Percentiles rank a stretch among this genome's conserved stretches.
Evolutionary conservation across 345 rosid genomes (phyloP).

Genomic region (Arabidopsis arenosa): DNA sequence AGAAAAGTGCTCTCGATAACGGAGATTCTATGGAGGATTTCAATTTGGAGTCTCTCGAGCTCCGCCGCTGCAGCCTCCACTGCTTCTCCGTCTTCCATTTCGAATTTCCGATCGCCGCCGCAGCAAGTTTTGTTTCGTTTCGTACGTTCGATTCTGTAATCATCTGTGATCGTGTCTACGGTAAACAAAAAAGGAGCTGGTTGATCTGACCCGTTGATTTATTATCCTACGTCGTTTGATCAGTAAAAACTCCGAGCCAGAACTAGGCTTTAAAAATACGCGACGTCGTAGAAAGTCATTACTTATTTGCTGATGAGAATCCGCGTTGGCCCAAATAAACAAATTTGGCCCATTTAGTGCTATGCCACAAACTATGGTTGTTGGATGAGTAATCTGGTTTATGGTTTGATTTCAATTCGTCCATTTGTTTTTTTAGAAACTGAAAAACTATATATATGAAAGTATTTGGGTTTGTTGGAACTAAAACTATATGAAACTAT

Average conservation of each 20-base stretch:
- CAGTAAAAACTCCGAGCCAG: neutral
- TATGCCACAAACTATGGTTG: too few species aligned
- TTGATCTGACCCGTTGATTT: constrained; percentile 28
- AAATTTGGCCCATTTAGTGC: too few species aligned
- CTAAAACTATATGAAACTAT: neutral
- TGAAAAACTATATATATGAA: too few species aligned
- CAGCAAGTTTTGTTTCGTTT: constrained; percentile 2
- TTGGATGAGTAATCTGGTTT: neutral
- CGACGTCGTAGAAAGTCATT: neutral
- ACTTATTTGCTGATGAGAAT: too few species aligned
- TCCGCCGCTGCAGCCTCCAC: constrained; percentile 56
- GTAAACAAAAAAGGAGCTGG: neutral
- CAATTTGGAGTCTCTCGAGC: constrained; percentile 64
- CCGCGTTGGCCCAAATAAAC: too few species aligned
- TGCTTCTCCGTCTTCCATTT: constrained; percentile 30
- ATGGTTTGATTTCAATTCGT: too few species aligned
- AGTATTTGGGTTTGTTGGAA: too few species aligned
- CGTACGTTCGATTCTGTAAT: constrained; percentile 2
- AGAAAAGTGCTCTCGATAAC: constrained; percentile 51
- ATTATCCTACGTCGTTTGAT: neutral
- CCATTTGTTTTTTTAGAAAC: too few species aligned
- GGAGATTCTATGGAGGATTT: constrained; percentile 62
- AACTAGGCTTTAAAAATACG: neutral
- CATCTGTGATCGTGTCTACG: constrained; percentile 12
- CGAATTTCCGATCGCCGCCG: constrained; percentile 10